phyloP scores from a whole-genome alignment of 129 eudicot genomes.

The Escallonia herrerae region DNA sequence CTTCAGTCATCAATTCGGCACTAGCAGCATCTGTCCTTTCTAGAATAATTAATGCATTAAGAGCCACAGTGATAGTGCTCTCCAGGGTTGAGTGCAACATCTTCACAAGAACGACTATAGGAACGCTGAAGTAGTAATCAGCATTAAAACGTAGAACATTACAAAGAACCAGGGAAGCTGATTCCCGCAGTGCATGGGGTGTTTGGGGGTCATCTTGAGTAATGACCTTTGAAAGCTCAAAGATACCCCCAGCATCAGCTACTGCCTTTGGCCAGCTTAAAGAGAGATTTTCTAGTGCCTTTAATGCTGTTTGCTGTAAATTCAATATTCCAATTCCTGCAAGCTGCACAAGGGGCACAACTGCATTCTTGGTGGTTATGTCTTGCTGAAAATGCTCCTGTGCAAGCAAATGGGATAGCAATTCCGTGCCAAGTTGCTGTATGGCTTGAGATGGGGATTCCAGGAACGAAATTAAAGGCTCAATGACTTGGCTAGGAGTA shows the following conservation, averaged over 20 bases:
- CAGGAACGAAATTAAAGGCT: slow-evolving; percentile 52
- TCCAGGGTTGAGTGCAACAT: slow-evolving; percentile 52
- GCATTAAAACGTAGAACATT: slow-evolving; percentile 44
- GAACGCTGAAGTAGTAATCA: slow-evolving; percentile 59
- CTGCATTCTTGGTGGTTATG: slow-evolving; percentile 57
- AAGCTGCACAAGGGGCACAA: slow-evolving; percentile 70
- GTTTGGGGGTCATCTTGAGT: slow-evolving; percentile 70
- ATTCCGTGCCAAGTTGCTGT: slow-evolving; percentile 78
- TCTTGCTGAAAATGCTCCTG: slow-evolving; percentile 78
- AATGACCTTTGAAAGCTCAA: slow-evolving; percentile 73
- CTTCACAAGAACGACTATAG: slow-evolving; percentile 63
- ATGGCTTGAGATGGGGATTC: slow-evolving; percentile 82
- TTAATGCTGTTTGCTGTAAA: slow-evolving; percentile 71
- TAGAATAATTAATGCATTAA: slow-evolving; percentile 51
- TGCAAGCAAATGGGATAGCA: slow-evolving; percentile 65
- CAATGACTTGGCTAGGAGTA: slow-evolving; percentile 69
- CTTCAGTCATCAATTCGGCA: slow-evolving; percentile 65
- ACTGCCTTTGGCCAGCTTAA: slow-evolving; percentile 73
- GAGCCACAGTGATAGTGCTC: slow-evolving; percentile 40
- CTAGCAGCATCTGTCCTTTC: slow-evolving; percentile 51
- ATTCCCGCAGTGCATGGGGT: slow-evolving; percentile 59
- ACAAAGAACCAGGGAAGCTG: slow-evolving; percentile 63
- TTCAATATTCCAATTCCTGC: slow-evolving; percentile 63
- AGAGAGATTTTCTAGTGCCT: slow-evolving; percentile 58
- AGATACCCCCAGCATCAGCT: slow-evolving; percentile 79